Evolutionary conservation across 768 basidiomycete genomes (phyloP).

Genomic region (Auricularia cornea): DNA sequence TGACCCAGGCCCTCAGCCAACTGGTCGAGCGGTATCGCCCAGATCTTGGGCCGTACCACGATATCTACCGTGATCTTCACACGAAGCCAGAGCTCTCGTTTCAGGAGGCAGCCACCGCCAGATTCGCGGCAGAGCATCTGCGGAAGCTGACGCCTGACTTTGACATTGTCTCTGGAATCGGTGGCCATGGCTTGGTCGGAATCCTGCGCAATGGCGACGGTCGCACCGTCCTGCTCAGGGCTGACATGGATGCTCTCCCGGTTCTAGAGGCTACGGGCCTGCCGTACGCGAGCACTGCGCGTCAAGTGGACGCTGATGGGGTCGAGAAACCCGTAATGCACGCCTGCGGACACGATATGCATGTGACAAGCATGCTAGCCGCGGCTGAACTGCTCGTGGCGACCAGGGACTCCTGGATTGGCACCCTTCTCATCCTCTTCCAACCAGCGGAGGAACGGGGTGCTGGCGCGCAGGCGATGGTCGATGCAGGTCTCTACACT

Average conservation of each 20-base stretch:
- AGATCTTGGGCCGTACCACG: background rate
- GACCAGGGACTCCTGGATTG: background rate
- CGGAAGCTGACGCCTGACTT: background rate
- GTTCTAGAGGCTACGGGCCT: background rate
- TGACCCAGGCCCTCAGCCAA: background rate
- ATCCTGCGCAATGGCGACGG: background rate
- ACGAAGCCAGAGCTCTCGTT: background rate
- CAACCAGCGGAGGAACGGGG: background rate
- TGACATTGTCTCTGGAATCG: background rate
- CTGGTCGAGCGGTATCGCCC: background rate
- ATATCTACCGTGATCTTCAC: background rate
- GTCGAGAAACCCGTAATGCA: background rate
- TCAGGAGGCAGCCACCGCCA: background rate
- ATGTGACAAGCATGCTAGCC: background rate
- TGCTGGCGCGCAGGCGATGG: background rate
- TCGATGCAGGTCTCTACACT: background rate
- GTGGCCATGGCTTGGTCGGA: background rate
- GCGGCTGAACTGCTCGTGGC: background rate
- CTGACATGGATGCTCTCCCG: background rate
- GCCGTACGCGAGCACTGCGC: background rate
- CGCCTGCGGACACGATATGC: background rate
- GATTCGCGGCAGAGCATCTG: background rate
- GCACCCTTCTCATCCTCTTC: background rate
- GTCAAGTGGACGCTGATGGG: background rate
- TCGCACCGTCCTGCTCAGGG: background rate